A percentile compares a stretch with the other conserved stretches of the same genome.
These are phyloP conservation scores for Aspergillus pseudonomiae DNA, from an alignment of 2,329 filamentous ascomycete genomes.

Conservation along the genomic window DNA sequence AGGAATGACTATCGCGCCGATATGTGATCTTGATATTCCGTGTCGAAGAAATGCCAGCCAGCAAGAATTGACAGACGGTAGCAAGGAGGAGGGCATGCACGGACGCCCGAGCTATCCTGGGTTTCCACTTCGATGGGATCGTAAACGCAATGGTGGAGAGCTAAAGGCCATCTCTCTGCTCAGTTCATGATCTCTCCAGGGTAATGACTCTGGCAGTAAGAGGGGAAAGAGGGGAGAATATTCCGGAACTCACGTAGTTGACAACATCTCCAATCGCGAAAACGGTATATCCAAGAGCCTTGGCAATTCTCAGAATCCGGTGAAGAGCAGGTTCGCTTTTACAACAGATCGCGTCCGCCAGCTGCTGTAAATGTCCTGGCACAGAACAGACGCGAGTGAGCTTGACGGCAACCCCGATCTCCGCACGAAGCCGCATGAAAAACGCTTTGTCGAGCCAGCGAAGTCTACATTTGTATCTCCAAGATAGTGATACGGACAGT, in stretches of 20 bases:
- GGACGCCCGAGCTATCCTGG: background rate
- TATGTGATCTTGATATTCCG: background rate
- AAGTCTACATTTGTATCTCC: background rate
- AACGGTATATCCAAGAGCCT: background rate
- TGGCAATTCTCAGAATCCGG: background rate
- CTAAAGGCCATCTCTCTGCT: background rate
- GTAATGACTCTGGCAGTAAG: background rate
- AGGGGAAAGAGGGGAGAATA: background rate
- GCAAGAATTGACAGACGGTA: background rate
- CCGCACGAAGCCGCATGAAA: background rate
- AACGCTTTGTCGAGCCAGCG: background rate
- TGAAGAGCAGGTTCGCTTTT: background rate
- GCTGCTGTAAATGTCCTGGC: background rate
- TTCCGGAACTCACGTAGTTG: background rate
- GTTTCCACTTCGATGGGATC: background rate
- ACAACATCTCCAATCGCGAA: background rate
- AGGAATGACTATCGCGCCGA: background rate
- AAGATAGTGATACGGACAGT: background rate
- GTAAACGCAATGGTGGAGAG: background rate
- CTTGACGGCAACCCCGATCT: background rate
- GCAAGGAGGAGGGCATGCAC: background rate
- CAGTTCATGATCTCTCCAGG: background rate
- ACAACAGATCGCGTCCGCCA: background rate
- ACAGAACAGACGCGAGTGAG: background rate
- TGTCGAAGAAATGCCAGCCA: background rate